Base-by-base conservation (phyloP, 2,329 filamentous ascomycete genomes). In the Pseudogymnoascus sp. region DNA sequence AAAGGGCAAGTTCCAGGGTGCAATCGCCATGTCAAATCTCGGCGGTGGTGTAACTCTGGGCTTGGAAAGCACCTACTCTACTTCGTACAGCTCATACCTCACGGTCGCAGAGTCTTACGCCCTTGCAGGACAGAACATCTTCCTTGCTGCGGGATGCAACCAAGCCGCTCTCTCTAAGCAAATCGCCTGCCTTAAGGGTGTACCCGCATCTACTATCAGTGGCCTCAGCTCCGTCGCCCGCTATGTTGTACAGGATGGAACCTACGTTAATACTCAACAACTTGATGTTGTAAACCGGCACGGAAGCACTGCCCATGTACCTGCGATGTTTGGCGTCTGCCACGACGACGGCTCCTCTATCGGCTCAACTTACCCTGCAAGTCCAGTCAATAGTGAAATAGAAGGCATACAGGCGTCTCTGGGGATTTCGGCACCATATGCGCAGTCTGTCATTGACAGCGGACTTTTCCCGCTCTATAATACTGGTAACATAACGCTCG, bases 171-270 rank as follows among this genome's bases (percentile, higher is more conserved):
- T 80, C 2, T 69, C 70, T 2, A 72, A 71, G 1, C 76, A 82
- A 59, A 78, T 82, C 37, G 70, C 74, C 2, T 82, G 80, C 63
- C 69, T 83, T 3, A 73, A 76, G 58, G 66, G 73, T 35, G 71
- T 77, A 1, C 74, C 76, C 9, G 76, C 78, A 0, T 37, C 58
- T 9, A 37, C 25, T n/a, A 12, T 37, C 18, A 37, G 58, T 7
- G n/a, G 13, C 4, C 58, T 36, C 36, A 39, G 36, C 36, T 27
- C 58, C 21, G 21, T 15, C 1, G 79, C 81, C 12, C 75, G 79
- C 42, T 81, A 81, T 64, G 78, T 82, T 6, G 80, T 83, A 9
- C 79, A 82, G 66, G 81, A 83, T 62, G 80, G 79, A 21, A 74
- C 70, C n/a, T 78, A 76, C 60, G 78, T 83, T 62, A 77, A 78